Evolutionary conservation across 352 stramenopile genomes (phyloP).

Genomic region (Phytophthora niederhauseri): DNA sequence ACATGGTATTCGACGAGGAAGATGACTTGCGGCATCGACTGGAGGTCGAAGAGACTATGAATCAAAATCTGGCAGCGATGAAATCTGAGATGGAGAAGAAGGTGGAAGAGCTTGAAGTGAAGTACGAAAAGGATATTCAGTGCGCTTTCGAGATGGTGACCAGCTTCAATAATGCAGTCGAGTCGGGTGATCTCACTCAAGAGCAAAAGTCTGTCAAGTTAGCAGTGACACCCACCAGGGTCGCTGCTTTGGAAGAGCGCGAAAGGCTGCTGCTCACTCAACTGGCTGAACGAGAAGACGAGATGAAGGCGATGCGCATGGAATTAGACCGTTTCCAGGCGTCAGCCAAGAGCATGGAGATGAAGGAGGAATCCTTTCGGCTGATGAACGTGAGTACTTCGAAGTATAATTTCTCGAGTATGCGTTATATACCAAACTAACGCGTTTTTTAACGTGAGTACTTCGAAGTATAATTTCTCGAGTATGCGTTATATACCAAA

Average conservation of each 20-base stretch:
- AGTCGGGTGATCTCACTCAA: conserved; percentile 5
- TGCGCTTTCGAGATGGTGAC: conserved; percentile 45
- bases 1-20: conserved; percentile 42
- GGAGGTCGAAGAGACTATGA: conserved; percentile 13
- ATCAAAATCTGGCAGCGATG: conserved; percentile 20
- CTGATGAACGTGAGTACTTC: conserved; percentile 68
- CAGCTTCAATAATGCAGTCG: conserved; percentile 29
- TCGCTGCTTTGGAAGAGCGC: conserved; percentile 33
- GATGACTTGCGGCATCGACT: conserved; percentile 20
- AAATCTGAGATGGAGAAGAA: conserved; percentile 34
- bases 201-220: conserved; percentile 27
- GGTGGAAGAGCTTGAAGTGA: conserved; percentile 31
- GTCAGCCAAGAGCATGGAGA: conserved; percentile 47
- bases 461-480: conserved; percentile 24
- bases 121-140: conserved; percentile 45
- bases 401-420: conserved; percentile 3
- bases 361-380: conserved; percentile 65
- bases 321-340: conserved; percentile 43
- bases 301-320: conserved; percentile 32
- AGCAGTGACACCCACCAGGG: conserved; percentile 19
- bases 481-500: background rate
- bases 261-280: conserved; percentile 28
- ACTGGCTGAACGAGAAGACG: conserved; percentile 33
- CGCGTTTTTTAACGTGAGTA: no score
- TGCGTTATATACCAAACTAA: background rate